phyloP scores from a whole-genome alignment of 2,329 filamentous ascomycete species.

The Huntiella omanensis region DNA sequence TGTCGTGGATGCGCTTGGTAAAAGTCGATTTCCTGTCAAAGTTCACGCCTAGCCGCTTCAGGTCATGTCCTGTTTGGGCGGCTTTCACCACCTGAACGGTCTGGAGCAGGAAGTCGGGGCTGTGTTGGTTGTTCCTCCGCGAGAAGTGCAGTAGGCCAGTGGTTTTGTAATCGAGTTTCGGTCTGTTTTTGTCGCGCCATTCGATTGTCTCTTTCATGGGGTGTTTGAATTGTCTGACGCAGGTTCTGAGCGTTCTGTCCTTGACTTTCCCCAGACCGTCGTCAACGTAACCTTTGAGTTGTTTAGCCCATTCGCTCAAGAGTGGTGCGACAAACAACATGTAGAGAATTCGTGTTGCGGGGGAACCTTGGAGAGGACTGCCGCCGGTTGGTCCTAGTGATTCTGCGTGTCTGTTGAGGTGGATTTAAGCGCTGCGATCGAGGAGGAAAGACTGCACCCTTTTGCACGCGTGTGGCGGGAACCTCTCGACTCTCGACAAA shows the following conservation, averaged over 20 bases:
- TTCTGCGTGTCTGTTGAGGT: not conserved
- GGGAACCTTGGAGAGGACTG: not conserved
- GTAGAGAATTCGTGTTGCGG: not conserved
- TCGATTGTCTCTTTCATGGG: not conserved
- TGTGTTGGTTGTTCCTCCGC: not conserved
- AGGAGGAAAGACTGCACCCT: no score
- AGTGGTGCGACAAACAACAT: not conserved
- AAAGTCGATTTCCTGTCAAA: no score
- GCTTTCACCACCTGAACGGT: no score
- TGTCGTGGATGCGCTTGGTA: no score
- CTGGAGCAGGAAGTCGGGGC: no score
- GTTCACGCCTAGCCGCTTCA: no score
- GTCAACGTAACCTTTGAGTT: not conserved
- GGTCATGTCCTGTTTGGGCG: no score
- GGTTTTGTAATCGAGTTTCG: not conserved
- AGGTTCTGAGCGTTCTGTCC: not conserved
- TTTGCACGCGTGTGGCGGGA: no score
- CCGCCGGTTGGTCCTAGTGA: not conserved
- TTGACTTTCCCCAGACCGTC: not conserved
- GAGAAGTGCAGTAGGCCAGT: not conserved
- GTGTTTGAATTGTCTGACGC: not conserved
- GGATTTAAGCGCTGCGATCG: slow-evolving; percentile 3
- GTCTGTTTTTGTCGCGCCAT: not conserved
- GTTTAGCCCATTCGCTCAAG: not conserved
- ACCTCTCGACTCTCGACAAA: no score